Base-by-base conservation (phyloP, 2,329 filamentous ascomycete genomes). In the Emmonsiellopsis sp. region DNA sequence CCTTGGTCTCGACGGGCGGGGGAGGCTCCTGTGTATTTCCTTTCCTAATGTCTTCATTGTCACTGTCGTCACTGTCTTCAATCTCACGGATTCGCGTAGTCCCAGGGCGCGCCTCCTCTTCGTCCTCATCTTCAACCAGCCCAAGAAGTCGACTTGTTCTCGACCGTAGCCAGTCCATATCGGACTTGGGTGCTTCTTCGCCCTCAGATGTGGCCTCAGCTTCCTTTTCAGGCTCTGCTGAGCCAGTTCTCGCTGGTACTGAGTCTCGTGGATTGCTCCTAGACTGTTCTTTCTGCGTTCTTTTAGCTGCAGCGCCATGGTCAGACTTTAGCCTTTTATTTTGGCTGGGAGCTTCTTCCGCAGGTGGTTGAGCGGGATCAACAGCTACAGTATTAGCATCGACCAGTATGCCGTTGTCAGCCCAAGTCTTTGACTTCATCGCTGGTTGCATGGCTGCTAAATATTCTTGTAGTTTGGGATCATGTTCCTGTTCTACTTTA, bases 101-200 rank as follows among this genome's bases (percentile, higher is more conserved):
- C 51, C 51, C 39, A 55, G 57, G 48, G 57, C 50, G 32, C 46
- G 42, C 52, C 32, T 58, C 57, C 36, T 62, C 55, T 39, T 63
- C 59, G 9, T 86, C 81, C 55, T 85, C 85, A 43, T 88, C 86
- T 62, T 95, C 88, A 52, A 91, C 77, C 32, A 97, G 75, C 67
- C 92, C 93, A 49, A 96, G 77, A 48, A 95, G 74, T 62, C 92
- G 82, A 71, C 85, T 96, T 11, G 91, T 97, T 61, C 87, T 83
- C 57, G 87, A 92, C 54, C 92, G 84, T 61, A 96, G 77, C 93
- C 93, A 98, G 69, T 97, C 91, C 56, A 85, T 83, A 71, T 96
- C 90, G 21, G 86, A 85, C 45, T 72, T 66, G 34, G 68, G 68
- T 36, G 65, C 65, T 27, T 67, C 63, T 48, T 65, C 63, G 21